Percentiles rank a stretch among this genome's conserved stretches.
Evolutionary conservation across 1,139 yeast species (phyloP).

Genomic region (Groenewaldozyma sp.): DNA sequence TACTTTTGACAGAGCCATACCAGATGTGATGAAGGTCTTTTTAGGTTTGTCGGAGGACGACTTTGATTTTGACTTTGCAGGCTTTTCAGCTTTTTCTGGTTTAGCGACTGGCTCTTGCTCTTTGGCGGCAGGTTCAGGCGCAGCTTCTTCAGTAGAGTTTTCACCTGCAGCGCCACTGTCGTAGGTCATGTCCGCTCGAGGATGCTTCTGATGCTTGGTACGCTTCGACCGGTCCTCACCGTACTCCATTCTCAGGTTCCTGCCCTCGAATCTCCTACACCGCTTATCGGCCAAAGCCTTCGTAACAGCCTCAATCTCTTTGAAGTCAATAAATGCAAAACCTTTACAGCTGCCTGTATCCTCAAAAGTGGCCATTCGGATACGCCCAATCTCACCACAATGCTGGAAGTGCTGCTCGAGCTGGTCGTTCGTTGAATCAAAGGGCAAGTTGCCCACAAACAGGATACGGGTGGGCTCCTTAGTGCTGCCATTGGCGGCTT

Average conservation of each 20-base stretch:
- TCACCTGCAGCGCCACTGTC: neutral
- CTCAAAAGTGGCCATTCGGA: constrained; percentile 95
- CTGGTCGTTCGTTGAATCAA: constrained; percentile 80
- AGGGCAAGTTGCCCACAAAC: constrained; percentile 88
- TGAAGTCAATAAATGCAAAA: constrained; percentile 86
- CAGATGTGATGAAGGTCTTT: constrained; percentile 43
- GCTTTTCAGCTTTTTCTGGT: neutral
- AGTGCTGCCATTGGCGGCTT: constrained; percentile 17
- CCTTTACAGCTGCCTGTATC: constrained; percentile 96
- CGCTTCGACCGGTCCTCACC: constrained; percentile 94
- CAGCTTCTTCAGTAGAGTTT: constrained; percentile 12
- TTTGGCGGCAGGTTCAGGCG: neutral
- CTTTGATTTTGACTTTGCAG: neutral
- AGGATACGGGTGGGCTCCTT: constrained; percentile 73
- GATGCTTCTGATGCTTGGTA: constrained; percentile 36
- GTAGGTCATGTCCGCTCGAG: neutral
- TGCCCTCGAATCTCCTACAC: constrained; percentile 57
- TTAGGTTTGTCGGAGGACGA: neutral
- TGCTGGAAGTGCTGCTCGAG: constrained; percentile 66
- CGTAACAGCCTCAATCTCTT: constrained; percentile 71
- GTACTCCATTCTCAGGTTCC: constrained; percentile 77
- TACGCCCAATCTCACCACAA: constrained; percentile 70
- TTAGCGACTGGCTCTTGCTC: no score
- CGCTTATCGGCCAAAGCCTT: constrained; percentile 67
- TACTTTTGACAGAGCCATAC: constrained; percentile 80